A percentile compares a stretch with the other conserved stretches of the same genome.
Conservation (phyloP, 2,329 filamentous ascomycete genomes). For the Neonectria magnoliae region DNA sequence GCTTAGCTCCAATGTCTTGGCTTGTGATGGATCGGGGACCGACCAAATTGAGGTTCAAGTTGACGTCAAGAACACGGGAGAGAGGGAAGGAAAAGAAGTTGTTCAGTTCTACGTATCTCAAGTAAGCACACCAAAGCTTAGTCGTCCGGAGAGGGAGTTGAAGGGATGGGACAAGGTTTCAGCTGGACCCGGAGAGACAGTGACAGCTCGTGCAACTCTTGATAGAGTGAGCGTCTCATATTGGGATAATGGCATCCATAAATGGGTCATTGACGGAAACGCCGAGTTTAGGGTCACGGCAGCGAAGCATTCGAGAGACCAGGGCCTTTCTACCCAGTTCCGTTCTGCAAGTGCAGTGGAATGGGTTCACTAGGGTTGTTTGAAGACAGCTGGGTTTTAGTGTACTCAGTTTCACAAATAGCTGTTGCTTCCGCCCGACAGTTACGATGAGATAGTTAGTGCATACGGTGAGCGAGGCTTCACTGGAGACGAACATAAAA, state of each 20-base stretch:
- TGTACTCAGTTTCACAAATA: too few species aligned
- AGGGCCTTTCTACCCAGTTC: conserved; percentile 8
- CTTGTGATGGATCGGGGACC: neutral
- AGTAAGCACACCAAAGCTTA: conserved; percentile 3
- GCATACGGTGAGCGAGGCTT: too few species aligned
- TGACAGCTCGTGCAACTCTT: conserved; percentile 18
- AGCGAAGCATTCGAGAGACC: conserved; percentile 26
- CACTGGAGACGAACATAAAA: too few species aligned
- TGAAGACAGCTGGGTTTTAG: neutral
- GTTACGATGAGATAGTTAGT: too few species aligned
- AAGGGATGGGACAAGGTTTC: conserved; percentile 31
- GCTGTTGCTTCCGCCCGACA: too few species aligned
- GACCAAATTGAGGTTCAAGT: conserved; percentile 18
- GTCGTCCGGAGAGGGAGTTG: conserved; percentile 24
- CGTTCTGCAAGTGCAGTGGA: conserved; percentile 1
- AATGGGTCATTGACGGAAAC: conserved; percentile 27
- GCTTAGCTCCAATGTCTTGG: conserved; percentile 5
- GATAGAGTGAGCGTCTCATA: conserved; percentile 30
- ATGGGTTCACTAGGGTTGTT: conserved; percentile 22
- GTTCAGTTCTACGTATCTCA: conserved; percentile 30
- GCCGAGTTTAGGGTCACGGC: conserved; percentile 26
- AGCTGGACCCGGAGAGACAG: conserved; percentile 17
- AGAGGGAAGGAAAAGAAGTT: conserved; percentile 22
- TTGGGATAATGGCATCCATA: conserved; percentile 25
- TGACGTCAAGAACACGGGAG: conserved; percentile 29